These are phyloP conservation scores for Tuber brumale DNA, from an alignment of 495 filamentous ascomycete genomes.

Conservation along the genomic window DNA sequence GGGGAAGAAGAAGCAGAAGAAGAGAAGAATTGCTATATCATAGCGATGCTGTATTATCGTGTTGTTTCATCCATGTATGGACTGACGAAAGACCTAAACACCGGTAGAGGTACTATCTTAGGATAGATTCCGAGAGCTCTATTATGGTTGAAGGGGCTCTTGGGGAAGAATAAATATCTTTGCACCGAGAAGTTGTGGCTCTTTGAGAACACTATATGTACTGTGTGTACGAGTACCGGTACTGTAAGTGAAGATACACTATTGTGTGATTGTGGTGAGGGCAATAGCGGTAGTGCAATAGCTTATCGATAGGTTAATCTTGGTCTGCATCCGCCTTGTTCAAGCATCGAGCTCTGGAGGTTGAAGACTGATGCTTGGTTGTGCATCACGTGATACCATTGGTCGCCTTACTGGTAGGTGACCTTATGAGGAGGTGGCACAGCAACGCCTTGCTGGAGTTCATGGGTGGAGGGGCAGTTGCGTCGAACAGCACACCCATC, in stretches of 20 bases:
- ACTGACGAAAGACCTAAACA: background rate
- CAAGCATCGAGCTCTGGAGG: background rate
- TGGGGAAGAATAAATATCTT: background rate
- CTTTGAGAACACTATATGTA: background rate
- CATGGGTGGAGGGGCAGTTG: background rate
- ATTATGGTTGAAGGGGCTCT: background rate
- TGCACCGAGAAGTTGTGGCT: background rate
- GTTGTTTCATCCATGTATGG: background rate
- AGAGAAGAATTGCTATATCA: background rate
- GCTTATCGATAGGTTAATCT: background rate
- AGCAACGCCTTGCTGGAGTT: background rate
- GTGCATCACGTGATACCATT: background rate
- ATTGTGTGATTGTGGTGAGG: background rate
- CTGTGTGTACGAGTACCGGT: no score
- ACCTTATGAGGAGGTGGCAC: background rate
- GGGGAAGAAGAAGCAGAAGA: background rate
- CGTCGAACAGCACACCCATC: background rate
- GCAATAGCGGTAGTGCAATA: background rate
- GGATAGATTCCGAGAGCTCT: background rate
- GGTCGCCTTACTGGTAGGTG: background rate
- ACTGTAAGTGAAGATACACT: background rate
- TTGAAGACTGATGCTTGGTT: background rate
- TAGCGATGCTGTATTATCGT: background rate
- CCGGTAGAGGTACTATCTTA: constrained; percentile 1
- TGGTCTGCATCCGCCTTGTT: background rate